These are phyloP conservation scores for Gigaspora rosea DNA, from an alignment of 192 early-diverging fungal genomes.

Conservation along the genomic window DNA sequence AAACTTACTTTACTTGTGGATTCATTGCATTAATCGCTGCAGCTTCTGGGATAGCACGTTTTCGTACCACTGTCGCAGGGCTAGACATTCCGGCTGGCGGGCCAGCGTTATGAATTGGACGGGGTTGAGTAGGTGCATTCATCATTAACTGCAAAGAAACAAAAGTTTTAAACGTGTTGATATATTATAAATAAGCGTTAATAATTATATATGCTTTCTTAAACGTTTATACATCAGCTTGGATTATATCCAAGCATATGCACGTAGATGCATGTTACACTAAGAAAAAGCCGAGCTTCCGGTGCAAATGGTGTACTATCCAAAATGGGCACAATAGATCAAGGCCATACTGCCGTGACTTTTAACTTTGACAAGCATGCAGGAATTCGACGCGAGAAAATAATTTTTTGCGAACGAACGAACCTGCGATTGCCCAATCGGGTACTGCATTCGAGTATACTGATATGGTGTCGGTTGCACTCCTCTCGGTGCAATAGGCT, in stretches of 20 bases:
- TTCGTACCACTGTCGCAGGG: not conserved
- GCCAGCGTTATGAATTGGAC: not conserved
- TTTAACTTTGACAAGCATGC: not conserved
- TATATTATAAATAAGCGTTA: not conserved
- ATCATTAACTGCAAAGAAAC: not conserved
- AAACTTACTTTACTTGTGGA: not conserved
- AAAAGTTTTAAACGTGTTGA: not conserved
- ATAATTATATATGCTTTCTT: not conserved
- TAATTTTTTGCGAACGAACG: not conserved
- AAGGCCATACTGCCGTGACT: not conserved
- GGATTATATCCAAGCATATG: not conserved
- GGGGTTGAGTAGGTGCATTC: not conserved
- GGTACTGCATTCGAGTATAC: not conserved
- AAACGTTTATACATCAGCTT: not conserved
- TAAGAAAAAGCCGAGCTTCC: not conserved
- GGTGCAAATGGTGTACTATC: not conserved
- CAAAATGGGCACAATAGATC: not conserved
- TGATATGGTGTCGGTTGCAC: not conserved
- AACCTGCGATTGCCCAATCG: constrained; percentile 2
- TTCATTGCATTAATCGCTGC: not conserved
- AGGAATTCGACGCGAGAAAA: not conserved
- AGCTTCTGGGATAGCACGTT: not conserved
- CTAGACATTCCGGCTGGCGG: not conserved
- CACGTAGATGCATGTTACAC: constrained; percentile 16
- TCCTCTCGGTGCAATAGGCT: constrained; percentile 2